A percentile compares a stretch with the other conserved stretches of the same genome.
phyloP scores from a whole-genome alignment of 305 asterid species.

The Striga hermonthica region DNA sequence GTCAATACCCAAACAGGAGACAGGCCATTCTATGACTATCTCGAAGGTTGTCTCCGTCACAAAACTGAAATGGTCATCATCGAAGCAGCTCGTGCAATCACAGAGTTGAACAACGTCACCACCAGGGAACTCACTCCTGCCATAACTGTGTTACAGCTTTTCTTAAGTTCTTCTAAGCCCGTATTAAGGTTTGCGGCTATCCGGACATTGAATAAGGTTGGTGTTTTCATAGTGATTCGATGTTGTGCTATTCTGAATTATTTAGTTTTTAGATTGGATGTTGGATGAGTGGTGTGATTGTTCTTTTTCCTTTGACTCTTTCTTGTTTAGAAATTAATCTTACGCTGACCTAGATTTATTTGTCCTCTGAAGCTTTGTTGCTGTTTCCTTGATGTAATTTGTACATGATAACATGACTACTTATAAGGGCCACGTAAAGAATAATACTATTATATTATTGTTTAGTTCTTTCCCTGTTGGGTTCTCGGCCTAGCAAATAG shows the following conservation, averaged over 20 bases:
- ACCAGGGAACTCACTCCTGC: slow-evolving; percentile 80
- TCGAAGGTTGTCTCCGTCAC: slow-evolving; percentile 82
- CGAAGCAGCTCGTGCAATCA: slow-evolving; percentile 88
- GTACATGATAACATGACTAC: neutral
- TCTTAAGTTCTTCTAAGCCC: slow-evolving; percentile 81
- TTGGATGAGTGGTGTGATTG: slow-evolving; percentile 14
- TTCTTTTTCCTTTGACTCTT: slow-evolving; percentile 7
- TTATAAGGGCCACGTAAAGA: slow-evolving; percentile 1
- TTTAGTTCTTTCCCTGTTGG: too few species aligned
- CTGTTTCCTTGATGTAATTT: too few species aligned
- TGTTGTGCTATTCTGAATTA: neutral
- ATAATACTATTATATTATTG: neutral
- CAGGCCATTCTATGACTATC: slow-evolving; percentile 76
- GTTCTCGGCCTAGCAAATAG: too few species aligned
- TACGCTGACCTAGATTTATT: neutral
- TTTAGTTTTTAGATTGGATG: slow-evolving; percentile 9
- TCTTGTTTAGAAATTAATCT: neutral
- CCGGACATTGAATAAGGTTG: slow-evolving; percentile 83
- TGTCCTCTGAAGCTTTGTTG: too few species aligned
- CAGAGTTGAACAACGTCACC: slow-evolving; percentile 68
- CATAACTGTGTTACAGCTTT: slow-evolving; percentile 73
- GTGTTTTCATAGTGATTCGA: slow-evolving; percentile 18
- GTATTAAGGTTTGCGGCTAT: slow-evolving; percentile 85
- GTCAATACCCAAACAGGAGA: slow-evolving; percentile 60
- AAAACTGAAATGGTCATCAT: slow-evolving; percentile 84